Evolutionary conservation across 345 rosid genomes (phyloP), one percentile per base, ranked within the genome.

Genomic region (Populus simonii): DNA sequence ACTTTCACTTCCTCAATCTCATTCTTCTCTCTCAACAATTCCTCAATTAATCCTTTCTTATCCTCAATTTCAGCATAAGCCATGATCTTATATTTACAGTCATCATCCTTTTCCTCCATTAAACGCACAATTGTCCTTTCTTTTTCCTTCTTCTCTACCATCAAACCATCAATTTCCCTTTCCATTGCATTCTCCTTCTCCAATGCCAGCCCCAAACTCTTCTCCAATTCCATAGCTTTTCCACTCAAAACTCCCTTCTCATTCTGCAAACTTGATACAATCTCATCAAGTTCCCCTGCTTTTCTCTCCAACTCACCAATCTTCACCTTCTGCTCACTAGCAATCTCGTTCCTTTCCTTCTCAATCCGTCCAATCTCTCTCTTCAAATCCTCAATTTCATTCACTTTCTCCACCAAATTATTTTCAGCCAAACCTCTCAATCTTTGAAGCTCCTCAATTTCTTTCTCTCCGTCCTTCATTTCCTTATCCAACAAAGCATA

Each of bases 201-300:
- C 38, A 49, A 18, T 11, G 85, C 86, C 67, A 83, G 85, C 49
- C 55, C 80, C 45, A 11, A 80, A 61, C 79, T 79, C 83, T 85
- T 91, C 83, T 90, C 92, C 89, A 93, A 69, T 76, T 82, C 83
- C 4, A 72, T 20, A 51, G 85, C 73, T 73, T 80, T 75, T 25
- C 8, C 77, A 22, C 51, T 67, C 88, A 90, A 74, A 43, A 66
- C 53, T 39, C 49, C 74, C 83, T 85, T 91, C 79, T 94, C 89
- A 27, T 71, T 79, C 35, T 45, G 77, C 82, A 87, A 83, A 74
- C 75, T 76, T 53, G 41, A 43, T 55, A 76, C 76, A 43, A 61
- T 41, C 78, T 75, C 86, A 75, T 81, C 59, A 86, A 84, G n/a
- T 13, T 62, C 61, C 22, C 47, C 35, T 23, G 80, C 61, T 72